Evolutionary conservation across 305 asterid species (phyloP).

Genomic region (Vinca major): DNA sequence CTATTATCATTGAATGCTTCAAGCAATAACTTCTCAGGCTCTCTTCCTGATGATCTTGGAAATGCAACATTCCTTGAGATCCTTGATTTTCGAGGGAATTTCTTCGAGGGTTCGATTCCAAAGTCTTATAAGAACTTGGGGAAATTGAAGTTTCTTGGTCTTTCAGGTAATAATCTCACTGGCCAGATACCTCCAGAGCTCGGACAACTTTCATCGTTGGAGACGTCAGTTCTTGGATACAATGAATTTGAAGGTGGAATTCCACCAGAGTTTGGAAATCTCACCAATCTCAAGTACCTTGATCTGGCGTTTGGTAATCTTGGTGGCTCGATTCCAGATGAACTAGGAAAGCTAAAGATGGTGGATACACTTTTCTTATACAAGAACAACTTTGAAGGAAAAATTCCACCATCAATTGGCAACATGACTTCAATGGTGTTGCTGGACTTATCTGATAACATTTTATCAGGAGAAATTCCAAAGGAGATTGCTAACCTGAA

Average conservation of each 20-base stretch:
- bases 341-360: slow-evolving; percentile 45
- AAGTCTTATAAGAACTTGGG: slow-evolving; percentile 39
- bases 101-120: slow-evolving; percentile 66
- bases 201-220: slow-evolving; percentile 49
- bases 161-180: slow-evolving; percentile 74
- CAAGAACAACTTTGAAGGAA: slow-evolving; percentile 60
- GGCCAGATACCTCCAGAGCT: slow-evolving; percentile 57
- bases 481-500: slow-evolving; percentile 36
- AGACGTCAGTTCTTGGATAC: slow-evolving; percentile 70
- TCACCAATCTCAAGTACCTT: slow-evolving; percentile 54
- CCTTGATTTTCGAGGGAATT: slow-evolving; percentile 77
- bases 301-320: slow-evolving; percentile 68
- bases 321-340: slow-evolving; percentile 60
- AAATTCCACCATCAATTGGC: slow-evolving; percentile 50
- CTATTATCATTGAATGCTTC: slow-evolving; percentile 54
- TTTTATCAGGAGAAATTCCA: slow-evolving; percentile 64
- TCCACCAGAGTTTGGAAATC: slow-evolving; percentile 64
- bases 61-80: slow-evolving; percentile 51
- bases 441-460: slow-evolving; percentile 75
- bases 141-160: slow-evolving; percentile 66
- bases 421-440: slow-evolving; percentile 40
- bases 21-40: slow-evolving; percentile 67
- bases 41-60: slow-evolving; percentile 59
- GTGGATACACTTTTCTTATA: slow-evolving; percentile 55
- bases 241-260: slow-evolving; percentile 57